Evolutionary conservation across 2,329 filamentous ascomycete species (phyloP), one percentile per base, ranked within the genome.

Genomic region (Pseudogymnoascus sp.): DNA sequence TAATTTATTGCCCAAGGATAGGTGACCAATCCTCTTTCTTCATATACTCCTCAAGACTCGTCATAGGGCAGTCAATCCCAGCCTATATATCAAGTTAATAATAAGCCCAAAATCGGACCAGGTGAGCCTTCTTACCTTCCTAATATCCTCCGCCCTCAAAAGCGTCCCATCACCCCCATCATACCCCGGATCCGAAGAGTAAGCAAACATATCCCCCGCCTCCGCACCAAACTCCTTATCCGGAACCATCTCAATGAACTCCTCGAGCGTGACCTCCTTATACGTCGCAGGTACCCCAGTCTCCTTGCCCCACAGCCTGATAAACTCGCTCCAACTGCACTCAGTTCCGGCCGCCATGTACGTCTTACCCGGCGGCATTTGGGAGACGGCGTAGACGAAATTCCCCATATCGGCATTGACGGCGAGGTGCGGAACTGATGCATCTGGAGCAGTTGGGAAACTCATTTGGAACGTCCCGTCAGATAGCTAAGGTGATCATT

Each of bases 271-370:
- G 10, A 79, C 67, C 64, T 80, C 74, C 35, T 73, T 72, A 66
- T 80, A 82, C 5, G 64, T 68, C 1, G 73, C 72, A 0, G 70
- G 62, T 1, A 73, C 67, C 0, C 74, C 74, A 1, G 73, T 77
- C 2, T 75, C 66, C 4, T 71, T 65, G 12, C 73, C 73, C 78
- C 79, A 82, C 0, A 75, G 70, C 16, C 72, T 66, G 7, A 79
- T 75, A 67, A 75, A 82, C 6, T 81, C 78, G 3, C 73, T 65
- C 78, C 79, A 82, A 31, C 73, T 80, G 68, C 77, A 78, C 3
- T 70, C 74, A 3, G 77, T 75, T 1, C 79, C 79, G 31, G 72
- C 77, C 0, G 79, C 79, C 75, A 82, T 80, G 67, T 81, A 82
- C 1, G 71, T 69, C 56, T 78, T 78, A 1, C 79, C 79, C 0